Conservation (phyloP, 352 stramenopile species). For the Globisporangium yorkense region DNA sequence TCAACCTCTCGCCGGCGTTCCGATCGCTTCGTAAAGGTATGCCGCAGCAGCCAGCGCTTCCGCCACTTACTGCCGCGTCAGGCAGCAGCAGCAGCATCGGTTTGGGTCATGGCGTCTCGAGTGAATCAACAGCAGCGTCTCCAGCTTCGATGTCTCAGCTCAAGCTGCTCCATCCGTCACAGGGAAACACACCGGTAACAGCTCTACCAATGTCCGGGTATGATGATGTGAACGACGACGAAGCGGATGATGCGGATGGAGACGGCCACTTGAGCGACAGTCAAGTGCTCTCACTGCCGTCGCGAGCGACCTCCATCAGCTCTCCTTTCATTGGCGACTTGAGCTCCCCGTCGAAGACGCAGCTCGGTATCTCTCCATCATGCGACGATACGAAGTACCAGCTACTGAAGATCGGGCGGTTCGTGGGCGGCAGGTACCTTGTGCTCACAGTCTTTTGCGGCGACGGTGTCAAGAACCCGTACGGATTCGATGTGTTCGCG, state of each 20-base stretch:
- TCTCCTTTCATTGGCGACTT: slow-evolving; percentile 35
- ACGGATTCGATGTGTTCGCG: slow-evolving; percentile 65
- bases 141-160: neutral
- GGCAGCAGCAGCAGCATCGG: neutral
- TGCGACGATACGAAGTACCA: slow-evolving; percentile 38
- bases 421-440: slow-evolving; percentile 59
- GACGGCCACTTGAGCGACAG: slow-evolving; percentile 1
- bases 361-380: neutral
- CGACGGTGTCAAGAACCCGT: slow-evolving; percentile 56
- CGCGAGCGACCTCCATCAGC: slow-evolving; percentile 4
- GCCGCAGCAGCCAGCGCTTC: slow-evolving; percentile 54
- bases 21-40: slow-evolving; percentile 65
- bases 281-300: slow-evolving; percentile 7
- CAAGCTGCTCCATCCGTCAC: neutral
- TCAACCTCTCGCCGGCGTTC: slow-evolving; percentile 59
- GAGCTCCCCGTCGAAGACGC: neutral
- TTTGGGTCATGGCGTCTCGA: neutral
- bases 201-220: neutral
- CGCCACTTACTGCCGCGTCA: slow-evolving; percentile 34
- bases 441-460: slow-evolving; percentile 64
- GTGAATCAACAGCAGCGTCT: neutral
- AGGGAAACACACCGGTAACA: neutral
- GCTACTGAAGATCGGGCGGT: slow-evolving; percentile 58
- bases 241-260: neutral
- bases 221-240: neutral